Base-by-base conservation (phyloP, 129 eudicot species). In the Ambrosia trifida region DNA sequence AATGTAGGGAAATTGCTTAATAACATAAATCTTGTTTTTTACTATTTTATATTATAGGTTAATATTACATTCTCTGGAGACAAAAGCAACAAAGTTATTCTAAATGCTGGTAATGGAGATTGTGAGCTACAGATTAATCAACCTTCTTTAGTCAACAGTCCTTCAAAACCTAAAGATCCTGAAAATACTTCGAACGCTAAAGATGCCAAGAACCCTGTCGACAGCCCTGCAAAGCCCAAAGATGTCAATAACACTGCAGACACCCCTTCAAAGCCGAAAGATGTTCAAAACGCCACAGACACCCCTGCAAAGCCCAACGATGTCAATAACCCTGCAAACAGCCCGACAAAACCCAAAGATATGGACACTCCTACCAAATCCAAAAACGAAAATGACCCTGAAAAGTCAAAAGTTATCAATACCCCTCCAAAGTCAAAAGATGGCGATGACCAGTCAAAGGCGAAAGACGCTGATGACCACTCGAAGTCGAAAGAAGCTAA, bases 71-170 rank as follows among this genome's bases (percentile, higher is more conserved):
- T 70, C 4, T 43, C 82, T 70, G 82, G 66, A 63, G 77, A 70
- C 64, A 78, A 78, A 65, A 70, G 60, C 67, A 63, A 65, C 52
- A 78, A 70, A 70, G 12, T 78, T 70, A 70, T 43, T 30, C 44
- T 78, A 52, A 54, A 71, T 57, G 74, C 69, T 45, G 80, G 80
- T 18, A 32, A 68, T 53, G 82, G 77, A n/a, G 66, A 44, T 43
- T 78, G 82, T 64, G 77, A 70, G 66, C 82, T 78, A 53, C 68
- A 17, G 10, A 38, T 77, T 50, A 18, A 53, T 70, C 66, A 45
- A 70, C 60, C 72, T 33, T 35, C 71, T 16, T 30, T 50, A 0
- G 33, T 63, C 59, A 41, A 70, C 72, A 47, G 12, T 68, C 61
- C 79, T 54, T 32, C 75, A 76, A 68, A 76, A 35, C 9, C 60